Conservation (phyloP, 1,139 yeast species). For the Geotrichum reessii region DNA sequence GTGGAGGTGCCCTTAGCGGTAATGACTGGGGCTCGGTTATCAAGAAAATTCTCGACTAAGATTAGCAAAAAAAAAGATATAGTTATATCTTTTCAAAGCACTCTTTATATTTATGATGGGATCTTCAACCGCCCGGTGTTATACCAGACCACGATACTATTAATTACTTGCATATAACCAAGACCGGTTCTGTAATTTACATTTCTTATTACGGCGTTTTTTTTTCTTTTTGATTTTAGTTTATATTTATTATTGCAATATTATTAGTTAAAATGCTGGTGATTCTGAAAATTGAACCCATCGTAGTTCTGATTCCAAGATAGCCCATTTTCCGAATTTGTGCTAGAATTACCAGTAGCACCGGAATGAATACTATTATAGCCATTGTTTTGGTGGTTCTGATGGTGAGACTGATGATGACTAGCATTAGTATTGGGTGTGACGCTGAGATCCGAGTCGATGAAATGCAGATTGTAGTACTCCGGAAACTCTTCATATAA, state of each 20-base stretch:
- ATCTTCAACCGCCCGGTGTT: no score
- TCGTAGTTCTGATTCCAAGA: background rate
- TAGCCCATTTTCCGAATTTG: background rate
- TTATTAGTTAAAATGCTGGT: background rate
- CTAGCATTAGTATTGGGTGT: background rate
- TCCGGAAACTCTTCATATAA: background rate
- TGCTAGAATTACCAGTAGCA: background rate
- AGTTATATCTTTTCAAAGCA: background rate
- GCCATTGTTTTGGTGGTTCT: background rate
- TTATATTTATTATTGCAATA: background rate
- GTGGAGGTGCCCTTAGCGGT: background rate
- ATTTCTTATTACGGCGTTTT: background rate
- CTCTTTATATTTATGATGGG: background rate
- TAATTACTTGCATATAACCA: background rate
- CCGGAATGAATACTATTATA: background rate
- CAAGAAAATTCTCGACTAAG: conserved; percentile 31
- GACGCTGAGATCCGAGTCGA: background rate
- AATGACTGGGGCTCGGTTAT: conserved; percentile 34
- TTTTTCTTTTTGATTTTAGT: background rate
- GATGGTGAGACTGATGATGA: background rate
- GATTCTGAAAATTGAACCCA: conserved; percentile 1
- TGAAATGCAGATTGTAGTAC: background rate
- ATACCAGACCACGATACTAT: background rate
- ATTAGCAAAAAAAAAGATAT: background rate
- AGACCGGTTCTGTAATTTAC: background rate